Evolutionary conservation across 1,139 yeast species (phyloP).

Genomic region (Candida neerlandica): DNA sequence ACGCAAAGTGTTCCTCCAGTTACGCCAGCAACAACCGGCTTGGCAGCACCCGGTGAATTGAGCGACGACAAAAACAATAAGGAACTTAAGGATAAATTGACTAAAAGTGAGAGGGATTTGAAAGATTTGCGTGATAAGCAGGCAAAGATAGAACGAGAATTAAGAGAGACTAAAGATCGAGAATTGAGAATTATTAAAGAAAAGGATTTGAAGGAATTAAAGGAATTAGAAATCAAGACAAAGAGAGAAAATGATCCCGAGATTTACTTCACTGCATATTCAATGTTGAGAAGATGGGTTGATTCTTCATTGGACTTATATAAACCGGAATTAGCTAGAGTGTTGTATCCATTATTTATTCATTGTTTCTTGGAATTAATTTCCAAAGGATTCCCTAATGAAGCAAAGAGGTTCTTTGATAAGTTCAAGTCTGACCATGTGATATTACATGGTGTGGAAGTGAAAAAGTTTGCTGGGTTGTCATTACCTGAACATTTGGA

Average conservation of each 20-base stretch:
- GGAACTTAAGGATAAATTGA: constrained; percentile 30
- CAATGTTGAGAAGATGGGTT: constrained; percentile 83
- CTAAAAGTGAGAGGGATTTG: constrained; percentile 39
- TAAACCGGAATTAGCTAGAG: constrained; percentile 81
- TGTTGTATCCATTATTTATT: constrained; percentile 87
- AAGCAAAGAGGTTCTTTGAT: constrained; percentile 76
- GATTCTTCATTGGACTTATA: constrained; percentile 90
- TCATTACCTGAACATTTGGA: constrained; percentile 78
- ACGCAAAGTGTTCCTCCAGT: constrained; percentile 58
- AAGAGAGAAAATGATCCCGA: constrained; percentile 61
- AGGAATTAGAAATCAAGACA: constrained; percentile 41
- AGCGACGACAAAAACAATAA: constrained; percentile 22
- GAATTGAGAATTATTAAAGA: constrained; percentile 44
- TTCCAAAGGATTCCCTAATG: constrained; percentile 55
- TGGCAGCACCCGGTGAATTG: constrained; percentile 42
- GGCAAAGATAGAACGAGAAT: constrained; percentile 38
- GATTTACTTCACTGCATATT: constrained; percentile 74
- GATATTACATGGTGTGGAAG: constrained; percentile 77
- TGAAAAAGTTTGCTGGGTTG: constrained; percentile 70
- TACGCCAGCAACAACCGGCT: constrained; percentile 44
- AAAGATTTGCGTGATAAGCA: constrained; percentile 45
- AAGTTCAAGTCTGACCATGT: constrained; percentile 74
- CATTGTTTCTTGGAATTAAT: constrained; percentile 84
- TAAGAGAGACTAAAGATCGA: constrained; percentile 44
- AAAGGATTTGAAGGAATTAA: constrained; percentile 43